phyloP scores from a whole-genome alignment of 179 eudicot species.

The Kewa caespitosa region DNA sequence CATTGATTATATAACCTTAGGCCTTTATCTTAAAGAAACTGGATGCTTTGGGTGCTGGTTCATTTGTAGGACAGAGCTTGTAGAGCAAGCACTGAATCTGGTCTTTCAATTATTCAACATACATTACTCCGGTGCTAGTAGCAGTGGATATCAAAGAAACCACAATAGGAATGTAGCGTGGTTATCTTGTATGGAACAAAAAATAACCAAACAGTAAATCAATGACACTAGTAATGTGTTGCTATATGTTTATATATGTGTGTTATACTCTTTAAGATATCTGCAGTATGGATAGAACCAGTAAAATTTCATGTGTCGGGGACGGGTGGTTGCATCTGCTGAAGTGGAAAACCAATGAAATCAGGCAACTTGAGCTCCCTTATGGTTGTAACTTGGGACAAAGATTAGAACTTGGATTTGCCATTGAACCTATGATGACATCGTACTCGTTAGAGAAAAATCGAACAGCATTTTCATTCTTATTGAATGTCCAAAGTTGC shows the following conservation, averaged over 20 bases:
- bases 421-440: constrained; percentile 62
- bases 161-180: neutral
- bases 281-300: neutral
- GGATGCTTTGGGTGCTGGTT: neutral
- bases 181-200: neutral
- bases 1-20: neutral
- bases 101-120: neutral
- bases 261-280: constrained; percentile 1
- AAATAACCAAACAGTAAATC: neutral
- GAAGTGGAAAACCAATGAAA: neutral
- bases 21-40: neutral
- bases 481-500: neutral
- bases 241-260: constrained; percentile 18
- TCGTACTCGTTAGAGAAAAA: constrained; percentile 13
- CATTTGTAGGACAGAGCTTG: neutral
- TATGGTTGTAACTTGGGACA: constrained; percentile 69
- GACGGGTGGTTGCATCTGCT: neutral
- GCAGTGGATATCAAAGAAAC: neutral
- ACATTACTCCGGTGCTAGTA: neutral
- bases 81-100: neutral
- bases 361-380: constrained; percentile 6
- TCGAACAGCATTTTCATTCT: neutral
- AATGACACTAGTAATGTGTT: neutral
- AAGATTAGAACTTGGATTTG: constrained; percentile 52
- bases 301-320: neutral